These are phyloP conservation scores for Fusarium sarcochroum DNA, from an alignment of 2,329 filamentous ascomycete genomes.

Conservation along the genomic window DNA sequence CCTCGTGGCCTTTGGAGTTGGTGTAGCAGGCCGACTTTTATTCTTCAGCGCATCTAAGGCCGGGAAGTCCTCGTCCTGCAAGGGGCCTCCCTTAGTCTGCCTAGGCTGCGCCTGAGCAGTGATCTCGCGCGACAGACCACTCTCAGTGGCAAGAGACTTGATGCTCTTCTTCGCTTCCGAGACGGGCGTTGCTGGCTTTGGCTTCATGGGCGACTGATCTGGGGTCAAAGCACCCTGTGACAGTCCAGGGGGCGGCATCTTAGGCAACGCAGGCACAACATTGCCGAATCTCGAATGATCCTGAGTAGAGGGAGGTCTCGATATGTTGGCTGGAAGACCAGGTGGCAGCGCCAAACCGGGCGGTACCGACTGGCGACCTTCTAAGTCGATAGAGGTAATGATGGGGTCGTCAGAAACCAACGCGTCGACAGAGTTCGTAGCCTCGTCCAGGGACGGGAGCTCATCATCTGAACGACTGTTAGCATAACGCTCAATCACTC, in stretches of 20 bases:
- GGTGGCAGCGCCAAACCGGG: slow-evolving; percentile 50
- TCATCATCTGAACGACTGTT: slow-evolving; percentile 72
- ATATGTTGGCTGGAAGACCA: slow-evolving; percentile 37
- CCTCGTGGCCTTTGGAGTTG: slow-evolving; percentile 53
- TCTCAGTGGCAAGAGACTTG: slow-evolving; percentile 62
- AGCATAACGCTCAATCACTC: slow-evolving; percentile 53
- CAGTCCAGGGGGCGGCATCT: slow-evolving; percentile 45
- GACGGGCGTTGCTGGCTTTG: slow-evolving; percentile 45
- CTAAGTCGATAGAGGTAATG: slow-evolving; percentile 26
- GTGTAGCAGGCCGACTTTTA: slow-evolving; percentile 53
- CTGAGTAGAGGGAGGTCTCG: slow-evolving; percentile 40
- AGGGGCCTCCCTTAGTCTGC: slow-evolving; percentile 47
- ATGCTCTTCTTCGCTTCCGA: slow-evolving; percentile 59
- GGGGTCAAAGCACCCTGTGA: slow-evolving; percentile 51
- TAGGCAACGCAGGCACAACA: slow-evolving; percentile 48
- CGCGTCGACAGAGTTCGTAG: slow-evolving; percentile 74
- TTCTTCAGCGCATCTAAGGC: slow-evolving; percentile 64
- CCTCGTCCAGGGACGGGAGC: slow-evolving; percentile 72
- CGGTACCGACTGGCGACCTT: slow-evolving; percentile 48
- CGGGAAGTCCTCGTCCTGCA: slow-evolving; percentile 75
- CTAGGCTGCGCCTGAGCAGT: slow-evolving; percentile 54
- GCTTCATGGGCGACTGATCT: slow-evolving; percentile 52
- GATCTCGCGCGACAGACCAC: slow-evolving; percentile 63
- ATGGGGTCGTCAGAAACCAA: slow-evolving; percentile 72
- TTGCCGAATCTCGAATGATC: slow-evolving; percentile 37